Base-by-base conservation (phyloP, 2,329 filamentous ascomycete species). In the Trichoderma aggressivum region DNA sequence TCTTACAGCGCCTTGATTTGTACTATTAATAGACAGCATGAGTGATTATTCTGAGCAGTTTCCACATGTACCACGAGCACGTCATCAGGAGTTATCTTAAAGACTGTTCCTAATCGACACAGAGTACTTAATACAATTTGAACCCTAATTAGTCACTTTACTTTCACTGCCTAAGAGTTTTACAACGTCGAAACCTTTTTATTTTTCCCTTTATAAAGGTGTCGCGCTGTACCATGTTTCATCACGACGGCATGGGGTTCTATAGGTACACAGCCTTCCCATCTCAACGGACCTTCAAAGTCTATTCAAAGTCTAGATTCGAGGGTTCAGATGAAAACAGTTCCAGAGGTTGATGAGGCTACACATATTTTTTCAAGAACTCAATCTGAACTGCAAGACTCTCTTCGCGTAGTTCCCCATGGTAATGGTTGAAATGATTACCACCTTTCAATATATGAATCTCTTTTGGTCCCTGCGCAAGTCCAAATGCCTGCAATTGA, bases 401-500 rank as follows among this genome's bases (percentile, higher is more conserved):
- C 18, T 70, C 61, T 21, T 59, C 8, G n/a, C 72, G 67, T 2
- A 47, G 12, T 21, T 70, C 59, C 2, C 72, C 71, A n/a, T 10
- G 53, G 47, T 74, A 73, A 36, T 63, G 50, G 6, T 70, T 68
- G 30, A 70, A 74, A 34, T 73, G 72, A 7, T 64, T 56, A 8
- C 65, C 58, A 10, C 39, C 61, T 36, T 68, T 32, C 10, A 73
- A 47, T 0, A 71, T 11, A n/a, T 67, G 64, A 18, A 74, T 30
- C 55, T 69, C 56, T 64, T 74, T 74, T 24, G 72, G 59, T 69
- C 65, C 70, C 14, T 47, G 39, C 24, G 73, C 73, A 32, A 65
- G 26, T 11, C 61, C 72, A 58, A 73, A 74, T 30, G 72, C 72
- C 36, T 62, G 70, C 30, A 74, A 36, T 43, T 74, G 70, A 14